Percentiles rank a stretch among this genome's conserved stretches.
phyloP scores from a whole-genome alignment of 768 basidiomycete genomes.

The Mycena galericulata region DNA sequence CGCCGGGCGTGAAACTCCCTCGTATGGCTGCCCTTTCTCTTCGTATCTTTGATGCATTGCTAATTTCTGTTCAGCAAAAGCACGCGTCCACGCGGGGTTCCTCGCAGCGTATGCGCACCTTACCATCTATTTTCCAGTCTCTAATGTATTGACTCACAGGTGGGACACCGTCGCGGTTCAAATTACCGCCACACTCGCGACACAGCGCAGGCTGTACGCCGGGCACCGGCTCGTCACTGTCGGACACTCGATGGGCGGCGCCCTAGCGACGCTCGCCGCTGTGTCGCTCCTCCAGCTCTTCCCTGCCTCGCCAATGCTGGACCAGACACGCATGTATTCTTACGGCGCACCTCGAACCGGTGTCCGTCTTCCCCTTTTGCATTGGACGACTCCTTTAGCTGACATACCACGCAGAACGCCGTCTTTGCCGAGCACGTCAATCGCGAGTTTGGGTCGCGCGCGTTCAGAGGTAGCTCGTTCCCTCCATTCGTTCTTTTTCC shows the following conservation, averaged over 20 bases:
- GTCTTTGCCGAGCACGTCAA: constrained; percentile 61
- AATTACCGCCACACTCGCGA: constrained; percentile 50
- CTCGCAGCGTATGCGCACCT: constrained; percentile 54
- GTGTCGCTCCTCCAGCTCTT: constrained; percentile 58
- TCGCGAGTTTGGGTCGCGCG: constrained; percentile 50
- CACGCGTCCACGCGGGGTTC: constrained; percentile 62
- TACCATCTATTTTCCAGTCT: neutral
- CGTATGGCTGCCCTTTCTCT: constrained; percentile 39
- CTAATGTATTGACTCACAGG: constrained; percentile 43
- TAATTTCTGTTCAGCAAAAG: constrained; percentile 45
- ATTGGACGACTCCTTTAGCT: neutral
- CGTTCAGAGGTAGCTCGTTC: constrained; percentile 54
- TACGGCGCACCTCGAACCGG: constrained; percentile 65
- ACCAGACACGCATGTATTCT: constrained; percentile 55
- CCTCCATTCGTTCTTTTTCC: neutral
- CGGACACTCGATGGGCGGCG: constrained; percentile 69
- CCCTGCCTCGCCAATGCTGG: constrained; percentile 44
- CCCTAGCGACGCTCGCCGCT: constrained; percentile 61
- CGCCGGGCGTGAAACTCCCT: constrained; percentile 57
- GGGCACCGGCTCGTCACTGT: constrained; percentile 56
- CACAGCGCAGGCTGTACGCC: constrained; percentile 50
- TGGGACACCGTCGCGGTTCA: constrained; percentile 62
- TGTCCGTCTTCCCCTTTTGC: constrained; percentile 42
- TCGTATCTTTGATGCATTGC: too few relatives aligned
- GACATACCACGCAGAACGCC: constrained; percentile 51